Evolutionary conservation across 2,329 filamentous ascomycete genomes (phyloP).

Genomic region (Aspergillus proliferans): DNA sequence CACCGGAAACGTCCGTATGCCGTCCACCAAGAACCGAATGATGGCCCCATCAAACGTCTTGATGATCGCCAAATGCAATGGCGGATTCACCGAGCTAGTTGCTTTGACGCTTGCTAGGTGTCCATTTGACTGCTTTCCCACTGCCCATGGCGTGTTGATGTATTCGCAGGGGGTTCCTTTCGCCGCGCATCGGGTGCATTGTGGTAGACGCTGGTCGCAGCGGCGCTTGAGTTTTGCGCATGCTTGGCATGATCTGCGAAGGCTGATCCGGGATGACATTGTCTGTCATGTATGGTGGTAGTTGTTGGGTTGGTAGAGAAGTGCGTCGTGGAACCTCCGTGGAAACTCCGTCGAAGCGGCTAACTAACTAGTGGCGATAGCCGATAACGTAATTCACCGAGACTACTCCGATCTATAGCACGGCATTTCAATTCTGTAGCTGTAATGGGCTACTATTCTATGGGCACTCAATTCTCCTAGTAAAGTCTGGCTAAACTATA

Average conservation of each 20-base stretch:
- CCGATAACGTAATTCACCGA: too few species aligned
- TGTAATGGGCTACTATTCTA: too few species aligned
- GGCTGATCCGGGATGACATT: neutral
- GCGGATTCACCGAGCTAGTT: conserved; percentile 4
- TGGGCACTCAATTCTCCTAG: too few species aligned
- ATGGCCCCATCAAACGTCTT: conserved; percentile 16
- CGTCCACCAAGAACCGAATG: conserved; percentile 15
- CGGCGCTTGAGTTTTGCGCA: conserved; percentile 23
- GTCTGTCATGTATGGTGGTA: neutral
- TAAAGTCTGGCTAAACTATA: too few species aligned
- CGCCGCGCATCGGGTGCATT: conserved; percentile 18
- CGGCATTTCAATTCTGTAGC: too few species aligned
- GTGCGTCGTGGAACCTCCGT: too few species aligned
- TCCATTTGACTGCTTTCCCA: neutral
- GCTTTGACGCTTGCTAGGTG: neutral
- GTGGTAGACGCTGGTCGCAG: conserved; percentile 21
- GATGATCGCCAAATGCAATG: conserved; percentile 16
- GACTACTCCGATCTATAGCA: too few species aligned
- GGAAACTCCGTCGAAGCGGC: too few species aligned
- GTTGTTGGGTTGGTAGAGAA: neutral
- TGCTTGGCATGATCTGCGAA: conserved; percentile 23
- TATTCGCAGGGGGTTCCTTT: conserved; percentile 19
- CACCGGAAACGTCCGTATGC: conserved; percentile 12
- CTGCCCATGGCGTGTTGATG: conserved; percentile 16
- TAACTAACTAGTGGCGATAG: too few species aligned